These are phyloP conservation scores for Cyamopsis tetragonoloba DNA, from an alignment of 306 rosid species.

Conservation along the genomic window DNA sequence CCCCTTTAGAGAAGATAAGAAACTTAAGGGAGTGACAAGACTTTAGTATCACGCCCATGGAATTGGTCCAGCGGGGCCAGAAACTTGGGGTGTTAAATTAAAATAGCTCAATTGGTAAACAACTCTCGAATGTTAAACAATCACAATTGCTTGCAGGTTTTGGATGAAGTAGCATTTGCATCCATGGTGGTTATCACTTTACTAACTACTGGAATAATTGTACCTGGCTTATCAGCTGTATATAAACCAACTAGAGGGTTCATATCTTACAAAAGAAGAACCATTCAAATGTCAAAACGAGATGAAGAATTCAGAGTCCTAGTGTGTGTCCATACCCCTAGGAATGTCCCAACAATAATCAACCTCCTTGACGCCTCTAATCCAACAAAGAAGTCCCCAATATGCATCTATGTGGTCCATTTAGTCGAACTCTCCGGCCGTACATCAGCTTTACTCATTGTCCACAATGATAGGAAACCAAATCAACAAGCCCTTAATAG, in stretches of 20 bases:
- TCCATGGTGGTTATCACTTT: conserved; percentile 66
- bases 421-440: conserved; percentile 81
- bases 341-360: conserved; percentile 78
- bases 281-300: conserved; percentile 49
- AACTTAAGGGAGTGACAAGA: too few species aligned
- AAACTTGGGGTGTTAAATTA: too few species aligned
- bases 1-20: too few species aligned
- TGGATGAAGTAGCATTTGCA: conserved; percentile 65
- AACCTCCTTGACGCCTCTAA: conserved; percentile 74
- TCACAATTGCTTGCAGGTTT: conserved; percentile 44
- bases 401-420: conserved; percentile 71
- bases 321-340: conserved; percentile 70
- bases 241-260: conserved; percentile 58
- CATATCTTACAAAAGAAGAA: conserved; percentile 64
- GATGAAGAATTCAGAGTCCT: conserved; percentile 65
- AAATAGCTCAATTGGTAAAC: too few species aligned
- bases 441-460: conserved; percentile 76
- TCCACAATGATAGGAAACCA: conserved; percentile 48
- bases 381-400: conserved; percentile 72
- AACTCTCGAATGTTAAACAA: neutral
- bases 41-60: too few species aligned
- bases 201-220: conserved; percentile 65
- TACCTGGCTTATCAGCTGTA: conserved; percentile 52
- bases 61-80: too few species aligned
- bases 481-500: conserved; percentile 48